Evolutionary conservation across 371 early-diverging fungal genomes (phyloP).

Genomic region (Mortierella sp.): DNA sequence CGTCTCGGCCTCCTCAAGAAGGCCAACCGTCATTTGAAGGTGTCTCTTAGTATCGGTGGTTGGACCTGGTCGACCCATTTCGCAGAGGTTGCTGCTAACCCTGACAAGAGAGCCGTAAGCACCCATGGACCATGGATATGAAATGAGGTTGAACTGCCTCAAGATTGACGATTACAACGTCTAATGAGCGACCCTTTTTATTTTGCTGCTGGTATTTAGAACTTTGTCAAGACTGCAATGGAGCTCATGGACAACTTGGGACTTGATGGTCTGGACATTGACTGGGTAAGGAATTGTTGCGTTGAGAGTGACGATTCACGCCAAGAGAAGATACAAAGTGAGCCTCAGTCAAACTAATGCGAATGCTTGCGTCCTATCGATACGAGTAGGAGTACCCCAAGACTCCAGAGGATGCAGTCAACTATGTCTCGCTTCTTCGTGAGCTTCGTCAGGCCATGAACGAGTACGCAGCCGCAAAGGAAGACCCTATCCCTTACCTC

Average conservation of each 20-base stretch:
- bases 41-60: conserved; percentile 88
- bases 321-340: neutral
- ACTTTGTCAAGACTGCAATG: conserved; percentile 74
- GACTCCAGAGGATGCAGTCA: conserved; percentile 77
- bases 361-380: neutral
- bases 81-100: conserved; percentile 75
- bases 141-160: neutral
- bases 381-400: conserved; percentile 87
- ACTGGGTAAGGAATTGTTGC: conserved; percentile 38
- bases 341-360: neutral
- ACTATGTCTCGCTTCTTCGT: conserved; percentile 80
- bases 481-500: conserved; percentile 65
- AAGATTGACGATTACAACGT: neutral
- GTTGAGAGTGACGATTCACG: neutral
- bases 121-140: neutral
- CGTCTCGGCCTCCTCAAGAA: conserved; percentile 85
- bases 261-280: conserved; percentile 69
- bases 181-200: neutral
- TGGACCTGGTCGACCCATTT: conserved; percentile 92
- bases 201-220: conserved; percentile 24
- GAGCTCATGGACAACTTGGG: conserved; percentile 71
- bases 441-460: conserved; percentile 79
- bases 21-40: conserved; percentile 73
- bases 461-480: conserved; percentile 55
- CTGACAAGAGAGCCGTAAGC: conserved; percentile 62